Conservation (phyloP, 1,139 yeast genomes). For the Zygotorulaspora mrakii region DNA sequence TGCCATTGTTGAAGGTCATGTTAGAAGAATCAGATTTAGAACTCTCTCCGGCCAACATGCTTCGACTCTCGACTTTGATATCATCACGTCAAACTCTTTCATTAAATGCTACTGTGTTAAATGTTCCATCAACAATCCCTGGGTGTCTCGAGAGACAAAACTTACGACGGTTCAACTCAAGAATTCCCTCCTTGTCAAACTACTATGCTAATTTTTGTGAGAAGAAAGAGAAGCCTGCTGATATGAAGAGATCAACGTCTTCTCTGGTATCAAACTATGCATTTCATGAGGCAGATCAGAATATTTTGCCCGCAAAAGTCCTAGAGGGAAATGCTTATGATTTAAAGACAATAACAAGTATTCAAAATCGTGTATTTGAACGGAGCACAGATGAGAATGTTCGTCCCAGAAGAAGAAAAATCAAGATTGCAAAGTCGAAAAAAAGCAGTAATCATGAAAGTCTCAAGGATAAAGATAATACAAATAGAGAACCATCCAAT, state of each 20-base stretch:
- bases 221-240: constrained; percentile 12
- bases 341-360: constrained; percentile 27
- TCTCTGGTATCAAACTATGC: constrained; percentile 8
- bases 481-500: not conserved
- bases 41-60: constrained; percentile 65
- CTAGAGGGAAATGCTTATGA: constrained; percentile 27
- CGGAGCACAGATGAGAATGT: constrained; percentile 28
- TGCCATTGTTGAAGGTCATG: constrained; percentile 16
- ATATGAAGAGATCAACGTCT: constrained; percentile 16
- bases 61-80: constrained; percentile 64
- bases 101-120: constrained; percentile 53
- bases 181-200: constrained; percentile 34
- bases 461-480: not conserved
- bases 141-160: constrained; percentile 41
- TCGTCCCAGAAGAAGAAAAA: constrained; percentile 32
- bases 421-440: constrained; percentile 20
- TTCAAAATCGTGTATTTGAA: constrained; percentile 34
- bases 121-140: constrained; percentile 30
- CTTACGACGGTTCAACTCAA: constrained; percentile 36
- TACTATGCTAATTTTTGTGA: constrained; percentile 22
- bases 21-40: constrained; percentile 37
- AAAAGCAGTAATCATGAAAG: constrained; percentile 6
- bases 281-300: constrained; percentile 17
- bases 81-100: constrained; percentile 78
- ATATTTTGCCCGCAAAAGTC: constrained; percentile 28